phyloP scores from a whole-genome alignment of 768 basidiomycete species.

The Boletus coccyginus region DNA sequence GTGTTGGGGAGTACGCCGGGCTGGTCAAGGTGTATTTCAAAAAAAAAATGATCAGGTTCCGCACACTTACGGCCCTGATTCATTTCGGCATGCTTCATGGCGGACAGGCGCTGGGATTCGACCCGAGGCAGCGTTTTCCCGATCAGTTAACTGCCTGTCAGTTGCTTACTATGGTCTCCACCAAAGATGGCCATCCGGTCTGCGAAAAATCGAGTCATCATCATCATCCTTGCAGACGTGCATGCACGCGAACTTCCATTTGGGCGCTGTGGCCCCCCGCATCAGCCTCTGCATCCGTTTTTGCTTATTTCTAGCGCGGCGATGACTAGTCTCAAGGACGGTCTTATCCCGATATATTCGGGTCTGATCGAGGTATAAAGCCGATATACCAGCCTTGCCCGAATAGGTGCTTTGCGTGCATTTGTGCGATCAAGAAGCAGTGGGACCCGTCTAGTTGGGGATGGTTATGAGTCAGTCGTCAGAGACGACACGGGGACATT shows the following conservation, averaged over 20 bases:
- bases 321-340: background rate
- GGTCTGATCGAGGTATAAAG: background rate
- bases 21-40: slow-evolving; percentile 1
- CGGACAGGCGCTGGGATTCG: slow-evolving; percentile 11
- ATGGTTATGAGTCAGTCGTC: too few species aligned
- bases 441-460: too few species aligned
- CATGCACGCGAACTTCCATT: background rate
- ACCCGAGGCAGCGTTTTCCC: slow-evolving; percentile 18
- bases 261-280: background rate
- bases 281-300: background rate
- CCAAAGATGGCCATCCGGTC: slow-evolving; percentile 3
- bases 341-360: background rate
- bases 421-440: background rate
- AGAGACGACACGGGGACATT: background rate
- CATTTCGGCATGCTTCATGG: slow-evolving; percentile 26
- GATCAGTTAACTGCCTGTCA: slow-evolving; percentile 9
- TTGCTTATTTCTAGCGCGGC: slow-evolving; percentile 2
- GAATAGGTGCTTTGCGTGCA: background rate
- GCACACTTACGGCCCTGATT: slow-evolving; percentile 24
- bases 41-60: slow-evolving; percentile 3
- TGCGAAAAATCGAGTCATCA: background rate
- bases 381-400: background rate
- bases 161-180: background rate
- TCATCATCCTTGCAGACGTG: background rate
- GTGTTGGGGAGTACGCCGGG: background rate